Percentiles rank a stretch among this genome's conserved stretches.
These are phyloP conservation scores for Naematelia aurantialba DNA, from an alignment of 768 basidiomycete species.

Conservation along the genomic window DNA sequence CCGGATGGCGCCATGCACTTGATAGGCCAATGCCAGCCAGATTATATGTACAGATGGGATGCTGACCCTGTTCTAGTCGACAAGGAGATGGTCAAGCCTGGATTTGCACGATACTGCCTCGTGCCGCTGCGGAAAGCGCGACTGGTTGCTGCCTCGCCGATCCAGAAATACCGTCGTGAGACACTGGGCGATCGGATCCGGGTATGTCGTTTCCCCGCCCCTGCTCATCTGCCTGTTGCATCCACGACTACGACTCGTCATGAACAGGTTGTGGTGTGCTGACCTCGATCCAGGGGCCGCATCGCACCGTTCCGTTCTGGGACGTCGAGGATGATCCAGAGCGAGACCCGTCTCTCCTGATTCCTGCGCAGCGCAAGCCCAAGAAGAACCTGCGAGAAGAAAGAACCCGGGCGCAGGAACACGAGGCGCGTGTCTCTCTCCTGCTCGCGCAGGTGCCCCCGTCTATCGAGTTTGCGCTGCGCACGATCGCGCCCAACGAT, in stretches of 20 bases:
- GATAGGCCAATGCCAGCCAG: no score
- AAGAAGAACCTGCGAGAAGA: not conserved
- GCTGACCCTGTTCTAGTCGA: conserved; percentile 17
- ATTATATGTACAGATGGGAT: not conserved
- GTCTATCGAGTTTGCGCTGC: conserved; percentile 16
- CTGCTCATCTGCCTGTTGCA: no score
- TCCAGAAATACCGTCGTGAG: conserved; percentile 14
- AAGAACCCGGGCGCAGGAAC: not conserved
- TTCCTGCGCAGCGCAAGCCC: not conserved
- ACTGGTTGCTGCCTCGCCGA: conserved; percentile 23
- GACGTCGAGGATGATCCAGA: not conserved
- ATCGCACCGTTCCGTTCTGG: not conserved
- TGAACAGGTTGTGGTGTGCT: no score
- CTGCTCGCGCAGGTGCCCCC: conserved; percentile 15
- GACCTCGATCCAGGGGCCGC: no score
- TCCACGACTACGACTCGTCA: no score
- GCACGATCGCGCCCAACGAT: conserved; percentile 15
- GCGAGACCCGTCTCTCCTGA: not conserved
- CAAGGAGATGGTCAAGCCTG: conserved; percentile 30
- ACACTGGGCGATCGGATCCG: not conserved
- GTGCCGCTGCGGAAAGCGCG: conserved; percentile 28
- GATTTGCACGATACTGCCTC: conserved; percentile 34
- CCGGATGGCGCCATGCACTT: not conserved
- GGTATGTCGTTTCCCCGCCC: conserved; percentile 1
- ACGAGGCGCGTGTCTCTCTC: not conserved